Evolutionary conservation across 2,329 filamentous ascomycete species (phyloP).

Genomic region (Didymella pinodella): DNA sequence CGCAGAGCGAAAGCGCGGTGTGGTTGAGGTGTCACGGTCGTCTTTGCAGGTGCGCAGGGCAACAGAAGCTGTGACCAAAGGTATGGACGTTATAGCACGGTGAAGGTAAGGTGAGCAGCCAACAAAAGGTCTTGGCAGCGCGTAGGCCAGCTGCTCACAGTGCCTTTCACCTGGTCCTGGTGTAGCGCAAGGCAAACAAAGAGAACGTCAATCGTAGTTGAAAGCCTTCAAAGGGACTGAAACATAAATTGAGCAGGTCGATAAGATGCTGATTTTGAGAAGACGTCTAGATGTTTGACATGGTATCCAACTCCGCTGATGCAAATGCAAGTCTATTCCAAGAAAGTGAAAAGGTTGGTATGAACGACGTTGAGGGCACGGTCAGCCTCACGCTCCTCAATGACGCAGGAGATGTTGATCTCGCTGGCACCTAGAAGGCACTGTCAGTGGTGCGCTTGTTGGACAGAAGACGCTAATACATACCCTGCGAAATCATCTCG

Average conservation of each 20-base stretch:
- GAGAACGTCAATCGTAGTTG: not conserved
- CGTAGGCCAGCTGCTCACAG: not conserved
- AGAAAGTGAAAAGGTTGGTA: slow-evolving; percentile 94
- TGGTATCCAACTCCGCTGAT: slow-evolving; percentile 38
- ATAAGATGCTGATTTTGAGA: slow-evolving; percentile 2
- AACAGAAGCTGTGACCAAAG: not conserved
- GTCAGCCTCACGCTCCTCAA: slow-evolving; percentile 88
- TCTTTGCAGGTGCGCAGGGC: not conserved
- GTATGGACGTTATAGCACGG: not conserved
- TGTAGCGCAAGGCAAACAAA: not conserved
- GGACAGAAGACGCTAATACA: slow-evolving; percentile 30
- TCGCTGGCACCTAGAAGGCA: slow-evolving; percentile 81
- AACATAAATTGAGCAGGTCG: not conserved
- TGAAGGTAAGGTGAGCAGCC: slow-evolving; percentile 5
- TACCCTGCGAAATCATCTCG: slow-evolving; percentile 99
- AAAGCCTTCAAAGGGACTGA: not conserved
- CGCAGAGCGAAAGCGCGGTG: not conserved
- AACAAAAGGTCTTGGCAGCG: not conserved
- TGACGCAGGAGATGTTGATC: slow-evolving; percentile 99
- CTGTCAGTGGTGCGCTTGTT: not conserved
- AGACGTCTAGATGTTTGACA: slow-evolving; percentile 19
- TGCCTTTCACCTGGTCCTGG: slow-evolving; percentile 1
- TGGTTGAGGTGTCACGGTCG: not conserved
- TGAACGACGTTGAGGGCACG: slow-evolving; percentile 96
- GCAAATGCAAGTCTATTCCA: slow-evolving; percentile 66